Base-by-base conservation (phyloP, 495 filamentous ascomycete genomes). In the Penicillium pancosmium region DNA sequence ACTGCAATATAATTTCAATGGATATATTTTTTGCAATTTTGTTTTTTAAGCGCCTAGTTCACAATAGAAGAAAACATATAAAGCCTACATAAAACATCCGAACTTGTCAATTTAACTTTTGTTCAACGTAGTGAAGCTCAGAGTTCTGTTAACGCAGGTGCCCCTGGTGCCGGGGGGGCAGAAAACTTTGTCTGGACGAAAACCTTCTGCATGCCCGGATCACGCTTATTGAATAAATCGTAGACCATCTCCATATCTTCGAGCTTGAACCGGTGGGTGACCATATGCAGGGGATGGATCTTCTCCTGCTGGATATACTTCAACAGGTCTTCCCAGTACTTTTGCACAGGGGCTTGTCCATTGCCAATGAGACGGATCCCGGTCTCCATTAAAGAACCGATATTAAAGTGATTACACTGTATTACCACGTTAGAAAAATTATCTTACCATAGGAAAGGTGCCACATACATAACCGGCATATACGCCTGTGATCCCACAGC, bases 351-450 rank as follows among this genome's bases (percentile, higher is more conserved):
- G 1, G 88, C 86, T 69, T 93, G 91, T 3, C 91, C 90, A 67
- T 90, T 89, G 46, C 91, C 89, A 55, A 87, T 86, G 18, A 93
- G 79, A 1, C 84, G 83, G 59, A 93, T 84, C 18, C 91, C 90
- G 13, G 60, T 86, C 72, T 96, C 86, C 92, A 96, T 97, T 18
- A 96, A 65, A 1, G 90, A 82, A 27, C 92, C 90, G 64, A 95
- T 87, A 63, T 91, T 90, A 80, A 93, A 91, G 60, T 92, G 88
- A 62, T 87, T 92, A 9, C 87, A 89, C 86, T 89, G 53, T 3
- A 18, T 9, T 15, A 54, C 27, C 27, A 27, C 3, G 36, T 58
- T 23, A 57, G 40, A 6, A 43, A 5, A 16, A 4, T 15, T 13
- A 8, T 8, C 2, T 43, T 8, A 2, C n/a, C n/a, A 15, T 16